Evolutionary conservation across 352 stramenopile species (phyloP).

Genomic region (Pythium rhizo-oryzae): DNA sequence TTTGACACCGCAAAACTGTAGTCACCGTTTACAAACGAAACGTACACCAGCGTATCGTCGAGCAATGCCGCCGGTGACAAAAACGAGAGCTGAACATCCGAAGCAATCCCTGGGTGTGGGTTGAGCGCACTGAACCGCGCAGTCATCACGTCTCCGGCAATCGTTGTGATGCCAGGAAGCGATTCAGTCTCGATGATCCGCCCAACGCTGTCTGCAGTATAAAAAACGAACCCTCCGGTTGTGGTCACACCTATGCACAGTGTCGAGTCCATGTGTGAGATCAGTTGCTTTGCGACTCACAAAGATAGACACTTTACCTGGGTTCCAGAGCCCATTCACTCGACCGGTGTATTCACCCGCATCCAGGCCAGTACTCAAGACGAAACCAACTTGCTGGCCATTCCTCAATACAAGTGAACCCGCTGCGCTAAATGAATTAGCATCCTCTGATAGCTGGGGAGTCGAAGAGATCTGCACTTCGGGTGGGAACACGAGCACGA

Average conservation of each 20-base stretch:
- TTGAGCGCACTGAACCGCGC: conserved; percentile 36
- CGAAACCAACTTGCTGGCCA: conserved; percentile 17
- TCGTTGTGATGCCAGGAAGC: conserved; percentile 34
- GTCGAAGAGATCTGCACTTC: background rate
- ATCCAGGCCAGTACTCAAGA: conserved; percentile 17
- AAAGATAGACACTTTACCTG: too few species aligned
- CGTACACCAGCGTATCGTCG: conserved; percentile 38
- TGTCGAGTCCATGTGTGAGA: background rate
- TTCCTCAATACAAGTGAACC: background rate
- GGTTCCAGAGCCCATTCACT: conserved; percentile 36
- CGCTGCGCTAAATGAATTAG: background rate
- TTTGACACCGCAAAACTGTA: conserved; percentile 35
- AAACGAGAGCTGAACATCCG: conserved; percentile 47
- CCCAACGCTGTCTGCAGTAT: conserved; percentile 41
- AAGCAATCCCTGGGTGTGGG: conserved; percentile 50
- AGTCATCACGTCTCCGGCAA: conserved; percentile 37
- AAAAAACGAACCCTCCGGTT: conserved; percentile 38
- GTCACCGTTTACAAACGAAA: conserved; percentile 43
- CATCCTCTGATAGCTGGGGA: background rate
- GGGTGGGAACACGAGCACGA: background rate
- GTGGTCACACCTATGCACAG: conserved; percentile 26
- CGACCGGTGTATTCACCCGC: conserved; percentile 25
- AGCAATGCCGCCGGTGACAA: conserved; percentile 48
- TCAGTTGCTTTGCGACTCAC: too few species aligned
- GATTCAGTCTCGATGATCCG: conserved; percentile 38